Conservation (phyloP, 257 asterid genomes). For the Capsicum rhomboideum region DNA sequence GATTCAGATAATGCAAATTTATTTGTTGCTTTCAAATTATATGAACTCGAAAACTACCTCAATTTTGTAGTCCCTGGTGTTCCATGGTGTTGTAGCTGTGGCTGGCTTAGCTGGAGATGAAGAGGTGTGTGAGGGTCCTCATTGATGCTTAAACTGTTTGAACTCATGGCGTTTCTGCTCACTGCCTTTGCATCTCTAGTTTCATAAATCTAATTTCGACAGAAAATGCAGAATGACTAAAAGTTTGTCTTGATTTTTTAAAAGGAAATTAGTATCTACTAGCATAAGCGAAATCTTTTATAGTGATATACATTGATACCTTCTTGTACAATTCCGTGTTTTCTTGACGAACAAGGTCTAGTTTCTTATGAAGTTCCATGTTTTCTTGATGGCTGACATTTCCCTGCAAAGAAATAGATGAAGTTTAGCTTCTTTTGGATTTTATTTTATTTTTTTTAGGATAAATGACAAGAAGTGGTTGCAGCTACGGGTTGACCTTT, state of each 20-base stretch:
- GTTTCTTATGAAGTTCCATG: slow-evolving; percentile 46
- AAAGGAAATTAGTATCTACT: neutral
- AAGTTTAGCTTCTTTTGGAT: slow-evolving; percentile 17
- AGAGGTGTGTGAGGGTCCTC: slow-evolving; percentile 12
- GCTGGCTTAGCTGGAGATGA: slow-evolving; percentile 27
- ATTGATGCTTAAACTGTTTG: slow-evolving; percentile 16
- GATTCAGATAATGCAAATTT: neutral
- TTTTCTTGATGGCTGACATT: slow-evolving; percentile 57
- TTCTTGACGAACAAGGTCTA: slow-evolving; percentile 37
- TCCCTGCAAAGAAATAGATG: slow-evolving; percentile 40
- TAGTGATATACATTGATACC: slow-evolving; percentile 26
- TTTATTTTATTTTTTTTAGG: neutral
- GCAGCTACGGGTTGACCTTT: slow-evolving; percentile 31
- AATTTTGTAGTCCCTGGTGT: slow-evolving; percentile 7
- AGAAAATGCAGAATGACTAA: neutral
- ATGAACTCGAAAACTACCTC: slow-evolving; percentile 10
- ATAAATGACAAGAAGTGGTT: neutral
- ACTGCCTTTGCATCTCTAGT: slow-evolving; percentile 30
- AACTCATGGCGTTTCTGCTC: slow-evolving; percentile 23
- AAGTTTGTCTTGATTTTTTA: neutral
- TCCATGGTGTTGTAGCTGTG: slow-evolving; percentile 3
- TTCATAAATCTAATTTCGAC: slow-evolving; percentile 38
- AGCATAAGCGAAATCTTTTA: neutral
- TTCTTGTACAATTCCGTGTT: slow-evolving; percentile 39
- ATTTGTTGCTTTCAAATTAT: neutral